Evolutionary conservation across 805 yeast species (phyloP), one percentile per base, ranked within the genome.

Genomic region (Cyberlindnera americana): DNA sequence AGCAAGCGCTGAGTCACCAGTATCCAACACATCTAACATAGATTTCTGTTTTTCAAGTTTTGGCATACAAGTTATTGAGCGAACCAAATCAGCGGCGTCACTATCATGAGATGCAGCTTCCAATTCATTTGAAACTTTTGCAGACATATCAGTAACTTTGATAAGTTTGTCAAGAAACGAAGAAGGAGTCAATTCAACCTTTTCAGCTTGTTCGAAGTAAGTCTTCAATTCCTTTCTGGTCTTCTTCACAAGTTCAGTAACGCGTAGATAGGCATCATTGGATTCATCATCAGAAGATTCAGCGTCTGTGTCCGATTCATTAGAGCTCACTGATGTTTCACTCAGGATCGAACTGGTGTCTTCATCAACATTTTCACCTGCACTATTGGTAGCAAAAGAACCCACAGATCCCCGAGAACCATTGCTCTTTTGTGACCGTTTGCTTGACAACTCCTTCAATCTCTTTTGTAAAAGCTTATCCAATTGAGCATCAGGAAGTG

Each of bases 31-130:
- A 39, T 54, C 59, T 37, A 56, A 38, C 57, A 56, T 50, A 8
- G 60, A 56, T 35, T 47, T 53, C 3, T 39, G 38, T 26, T 47
- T 52, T 21, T 40, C 41, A 3, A 54, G 21, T 14, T 40, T 37
- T 3, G 59, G 57, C 62, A 51, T 19, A 8, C 72, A 74, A 0
- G 75, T 69, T 18, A 70, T 48, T 0, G 67, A 57, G 23, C 74
- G 56, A 21, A 71, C 69, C 15, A 70, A 46, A 27, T 60, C 61
- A 0, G 69, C 70, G 13, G 66, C 64, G 36, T 62, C 67, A 7
- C 40, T 29, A 19, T 28, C 12, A 60, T 46, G 53, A 3, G 69
- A 68, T n/a, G 63, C 61, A 29, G 59, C 63, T 15, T 49, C 46
- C 30, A 59, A 40, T 14, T 49, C 44, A 10, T 33, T 18, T 15